Conservation (phyloP, 2,329 filamentous ascomycete genomes). For the Penicillium oxalicum region DNA sequence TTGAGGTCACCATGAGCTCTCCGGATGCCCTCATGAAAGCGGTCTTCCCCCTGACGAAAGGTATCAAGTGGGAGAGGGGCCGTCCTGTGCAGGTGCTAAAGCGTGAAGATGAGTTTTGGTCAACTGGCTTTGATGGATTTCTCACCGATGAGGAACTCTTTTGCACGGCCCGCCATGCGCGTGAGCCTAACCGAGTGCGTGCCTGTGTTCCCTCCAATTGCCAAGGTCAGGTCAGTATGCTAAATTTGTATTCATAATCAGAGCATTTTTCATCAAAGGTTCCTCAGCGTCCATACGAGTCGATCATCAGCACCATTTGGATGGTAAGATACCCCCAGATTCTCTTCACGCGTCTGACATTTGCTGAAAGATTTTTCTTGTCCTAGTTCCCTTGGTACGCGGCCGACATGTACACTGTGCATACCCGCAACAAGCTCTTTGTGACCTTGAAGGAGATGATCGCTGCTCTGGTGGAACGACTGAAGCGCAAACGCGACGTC, state of each 20-base stretch:
- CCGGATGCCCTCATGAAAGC: constrained; percentile 47
- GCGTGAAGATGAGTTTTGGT: constrained; percentile 36
- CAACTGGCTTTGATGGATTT: constrained; percentile 48
- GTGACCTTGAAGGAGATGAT: constrained; percentile 51
- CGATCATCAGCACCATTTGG: constrained; percentile 46
- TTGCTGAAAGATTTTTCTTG: constrained; percentile 5
- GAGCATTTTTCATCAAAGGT: constrained; percentile 46
- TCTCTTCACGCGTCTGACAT: not conserved
- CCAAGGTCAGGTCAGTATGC: not conserved
- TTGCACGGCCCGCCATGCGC: constrained; percentile 43
- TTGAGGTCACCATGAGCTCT: constrained; percentile 42
- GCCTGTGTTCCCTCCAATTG: not conserved
- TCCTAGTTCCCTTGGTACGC: constrained; percentile 48
- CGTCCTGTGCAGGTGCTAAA: constrained; percentile 30
- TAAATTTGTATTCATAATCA: constrained; percentile 16
- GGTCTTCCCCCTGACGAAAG: constrained; percentile 49
- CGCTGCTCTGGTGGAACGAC: constrained; percentile 61
- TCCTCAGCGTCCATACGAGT: constrained; percentile 50
- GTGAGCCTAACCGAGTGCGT: constrained; percentile 46
- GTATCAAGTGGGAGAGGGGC: constrained; percentile 41
- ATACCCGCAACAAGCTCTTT: constrained; percentile 44
- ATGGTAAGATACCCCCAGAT: constrained; percentile 35
- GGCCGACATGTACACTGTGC: constrained; percentile 40
- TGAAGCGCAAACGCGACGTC: constrained; percentile 40
- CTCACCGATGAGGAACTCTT: constrained; percentile 47